Conservation (phyloP, 2,329 filamentous ascomycete species). For the Fusarium sp. region DNA sequence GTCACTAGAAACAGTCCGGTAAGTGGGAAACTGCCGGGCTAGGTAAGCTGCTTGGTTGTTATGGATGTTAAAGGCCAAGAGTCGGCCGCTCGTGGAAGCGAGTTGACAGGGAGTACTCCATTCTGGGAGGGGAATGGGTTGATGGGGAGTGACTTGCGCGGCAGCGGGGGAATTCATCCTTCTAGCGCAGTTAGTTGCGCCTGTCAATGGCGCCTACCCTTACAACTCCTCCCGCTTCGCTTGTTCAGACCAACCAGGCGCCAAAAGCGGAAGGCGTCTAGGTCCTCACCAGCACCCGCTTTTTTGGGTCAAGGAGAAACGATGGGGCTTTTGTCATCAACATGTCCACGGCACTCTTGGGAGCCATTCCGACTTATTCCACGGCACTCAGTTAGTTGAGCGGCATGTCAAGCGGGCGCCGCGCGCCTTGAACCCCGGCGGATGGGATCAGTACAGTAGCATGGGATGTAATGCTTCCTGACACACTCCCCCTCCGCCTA, state of each 20-base stretch:
- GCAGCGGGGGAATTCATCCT: slow-evolving; percentile 32
- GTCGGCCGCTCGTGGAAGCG: slow-evolving; percentile 19
- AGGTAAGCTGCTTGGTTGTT: background rate
- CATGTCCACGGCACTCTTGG: slow-evolving; percentile 24
- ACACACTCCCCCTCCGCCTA: slow-evolving; percentile 12
- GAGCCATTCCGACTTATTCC: slow-evolving; percentile 28
- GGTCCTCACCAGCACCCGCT: slow-evolving; percentile 34
- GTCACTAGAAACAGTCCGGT: background rate
- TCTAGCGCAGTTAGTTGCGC: slow-evolving; percentile 35
- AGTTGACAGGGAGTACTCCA: slow-evolving; percentile 8
- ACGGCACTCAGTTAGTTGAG: slow-evolving; percentile 35
- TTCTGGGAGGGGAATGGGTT: background rate
- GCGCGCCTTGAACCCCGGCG: slow-evolving; percentile 13
- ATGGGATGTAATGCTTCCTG: slow-evolving; percentile 13
- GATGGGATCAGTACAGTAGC: slow-evolving; percentile 10
- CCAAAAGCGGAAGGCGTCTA: slow-evolving; percentile 45
- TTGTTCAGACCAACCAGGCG: slow-evolving; percentile 30
- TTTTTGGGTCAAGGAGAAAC: slow-evolving; percentile 6
- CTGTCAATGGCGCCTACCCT: slow-evolving; percentile 35
- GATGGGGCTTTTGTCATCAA: slow-evolving; percentile 1
- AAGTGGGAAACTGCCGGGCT: slow-evolving; percentile 25
- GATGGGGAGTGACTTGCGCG: slow-evolving; percentile 27
- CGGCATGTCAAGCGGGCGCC: slow-evolving; percentile 41
- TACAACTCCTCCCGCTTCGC: slow-evolving; percentile 24
- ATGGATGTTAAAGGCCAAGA: slow-evolving; percentile 20